A percentile compares a stretch with the other conserved stretches of the same genome.
Evolutionary conservation across 768 basidiomycete genomes (phyloP).

Genomic region (Pulveroboletus sp.): DNA sequence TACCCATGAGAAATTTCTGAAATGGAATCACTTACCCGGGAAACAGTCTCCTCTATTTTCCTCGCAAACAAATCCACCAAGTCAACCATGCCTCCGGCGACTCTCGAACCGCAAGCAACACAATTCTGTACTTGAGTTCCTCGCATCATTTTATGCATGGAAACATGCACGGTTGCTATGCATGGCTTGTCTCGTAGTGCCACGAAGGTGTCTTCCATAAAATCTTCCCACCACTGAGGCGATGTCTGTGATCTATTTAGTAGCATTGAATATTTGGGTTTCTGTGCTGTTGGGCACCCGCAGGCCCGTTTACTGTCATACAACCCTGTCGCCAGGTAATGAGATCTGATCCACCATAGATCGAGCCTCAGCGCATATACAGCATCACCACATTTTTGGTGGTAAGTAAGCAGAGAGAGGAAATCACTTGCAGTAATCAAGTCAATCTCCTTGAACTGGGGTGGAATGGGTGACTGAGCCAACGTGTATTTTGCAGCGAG

Average conservation of each 20-base stretch:
- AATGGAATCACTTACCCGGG: slow-evolving; percentile 13
- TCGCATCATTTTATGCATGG: slow-evolving; percentile 2
- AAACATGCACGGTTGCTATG: slow-evolving; percentile 1
- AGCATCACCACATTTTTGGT: slow-evolving; percentile 10
- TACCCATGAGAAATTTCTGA: too few species aligned
- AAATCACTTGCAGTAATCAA: slow-evolving; percentile 26
- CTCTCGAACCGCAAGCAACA: not conserved
- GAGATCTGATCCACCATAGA: slow-evolving; percentile 11
- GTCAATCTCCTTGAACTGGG: slow-evolving; percentile 25
- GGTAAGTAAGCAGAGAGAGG: slow-evolving; percentile 24
- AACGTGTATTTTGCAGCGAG: slow-evolving; percentile 32
- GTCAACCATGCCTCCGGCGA: slow-evolving; percentile 13
- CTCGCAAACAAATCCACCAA: slow-evolving; percentile 9
- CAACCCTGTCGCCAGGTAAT: not conserved
- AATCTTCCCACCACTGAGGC: slow-evolving; percentile 23
- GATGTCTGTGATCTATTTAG: not conserved
- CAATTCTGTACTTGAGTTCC: not conserved
- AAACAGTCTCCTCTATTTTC: slow-evolving; percentile 11
- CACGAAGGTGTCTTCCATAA: slow-evolving; percentile 11
- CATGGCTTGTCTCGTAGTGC: slow-evolving; percentile 20
- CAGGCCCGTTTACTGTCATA: not conserved
- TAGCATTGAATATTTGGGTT: not conserved
- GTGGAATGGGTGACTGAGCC: slow-evolving; percentile 17
- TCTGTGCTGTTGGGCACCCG: not conserved
- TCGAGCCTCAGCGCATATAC: slow-evolving; percentile 3